Evolutionary conservation across 805 yeast species (phyloP).

Genomic region (Komagataella kurtzmanii): DNA sequence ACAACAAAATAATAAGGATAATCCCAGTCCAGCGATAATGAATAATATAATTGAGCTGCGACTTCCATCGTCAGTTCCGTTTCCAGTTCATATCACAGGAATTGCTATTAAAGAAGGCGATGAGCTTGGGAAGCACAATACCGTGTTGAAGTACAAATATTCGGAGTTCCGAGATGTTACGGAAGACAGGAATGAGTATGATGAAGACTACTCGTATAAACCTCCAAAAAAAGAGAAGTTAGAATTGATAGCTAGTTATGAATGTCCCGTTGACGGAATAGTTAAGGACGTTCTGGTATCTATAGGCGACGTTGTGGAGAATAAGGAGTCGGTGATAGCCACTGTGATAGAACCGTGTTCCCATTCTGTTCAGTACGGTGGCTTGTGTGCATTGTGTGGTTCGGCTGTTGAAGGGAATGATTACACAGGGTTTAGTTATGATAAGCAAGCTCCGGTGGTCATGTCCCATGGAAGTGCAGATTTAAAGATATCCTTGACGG

Average conservation of each 20-base stretch:
- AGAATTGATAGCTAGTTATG: constrained; percentile 65
- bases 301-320: constrained; percentile 48
- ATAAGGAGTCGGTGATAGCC: constrained; percentile 30
- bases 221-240: constrained; percentile 32
- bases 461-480: constrained; percentile 87
- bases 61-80: constrained; percentile 51
- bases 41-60: constrained; percentile 29
- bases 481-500: constrained; percentile 69
- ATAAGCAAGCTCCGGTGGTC: constrained; percentile 68
- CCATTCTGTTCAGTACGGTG: constrained; percentile 90
- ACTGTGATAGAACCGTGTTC: constrained; percentile 71
- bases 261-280: constrained; percentile 70
- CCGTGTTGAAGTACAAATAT: constrained; percentile 49
- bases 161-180: constrained; percentile 53
- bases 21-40: constrained; percentile 7
- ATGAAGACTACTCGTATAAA: constrained; percentile 18
- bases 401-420: constrained; percentile 62
- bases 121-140: constrained; percentile 32
- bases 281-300: constrained; percentile 35
- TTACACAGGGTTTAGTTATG: constrained; percentile 54
- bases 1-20: background rate
- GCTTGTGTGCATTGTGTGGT: constrained; percentile 90
- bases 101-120: constrained; percentile 32
- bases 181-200: constrained; percentile 12
- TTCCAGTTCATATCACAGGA: constrained; percentile 51